A percentile compares a stretch with the other conserved stretches of the same genome.
Conservation (phyloP, 768 basidiomycete species). For the Kwoniella bestiolae region DNA sequence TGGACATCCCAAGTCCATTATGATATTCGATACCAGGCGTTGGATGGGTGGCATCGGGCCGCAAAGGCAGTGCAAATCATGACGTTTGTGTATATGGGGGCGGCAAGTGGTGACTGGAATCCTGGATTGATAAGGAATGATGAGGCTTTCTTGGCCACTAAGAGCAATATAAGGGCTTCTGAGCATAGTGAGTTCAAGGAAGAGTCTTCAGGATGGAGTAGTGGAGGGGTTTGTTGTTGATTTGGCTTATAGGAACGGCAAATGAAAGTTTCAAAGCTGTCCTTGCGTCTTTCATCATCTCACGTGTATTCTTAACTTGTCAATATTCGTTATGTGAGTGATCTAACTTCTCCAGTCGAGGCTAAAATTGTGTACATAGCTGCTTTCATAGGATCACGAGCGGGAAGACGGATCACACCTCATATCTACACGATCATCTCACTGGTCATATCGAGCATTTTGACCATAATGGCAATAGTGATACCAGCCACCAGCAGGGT, state of each 20-base stretch:
- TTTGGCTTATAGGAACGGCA: constrained; percentile 17
- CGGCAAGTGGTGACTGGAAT: constrained; percentile 44
- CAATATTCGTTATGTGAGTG: constrained; percentile 38
- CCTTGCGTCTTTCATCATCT: constrained; percentile 31
- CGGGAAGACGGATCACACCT: constrained; percentile 10
- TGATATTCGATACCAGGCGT: constrained; percentile 42
- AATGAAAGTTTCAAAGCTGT: constrained; percentile 39
- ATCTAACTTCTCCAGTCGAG: neutral
- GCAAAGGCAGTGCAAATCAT: constrained; percentile 39
- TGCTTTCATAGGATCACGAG: constrained; percentile 19
- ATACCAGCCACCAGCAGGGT: constrained; percentile 24
- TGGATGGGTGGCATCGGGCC: constrained; percentile 36
- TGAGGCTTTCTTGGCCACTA: neutral
- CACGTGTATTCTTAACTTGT: constrained; percentile 27
- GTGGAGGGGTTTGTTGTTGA: neutral
- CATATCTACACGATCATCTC: constrained; percentile 11
- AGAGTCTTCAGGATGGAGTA: no score
- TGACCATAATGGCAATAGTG: constrained; percentile 23
- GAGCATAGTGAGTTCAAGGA: constrained; percentile 8
- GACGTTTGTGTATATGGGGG: constrained; percentile 45
- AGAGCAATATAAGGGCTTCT: constrained; percentile 1
- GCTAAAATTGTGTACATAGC: constrained; percentile 14
- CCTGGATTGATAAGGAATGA: constrained; percentile 27
- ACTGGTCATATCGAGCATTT: constrained; percentile 21
- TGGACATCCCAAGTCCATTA: constrained; percentile 45